Evolutionary conservation across 495 filamentous ascomycete genomes (phyloP).

Genomic region (Penicillium samsonianum): DNA sequence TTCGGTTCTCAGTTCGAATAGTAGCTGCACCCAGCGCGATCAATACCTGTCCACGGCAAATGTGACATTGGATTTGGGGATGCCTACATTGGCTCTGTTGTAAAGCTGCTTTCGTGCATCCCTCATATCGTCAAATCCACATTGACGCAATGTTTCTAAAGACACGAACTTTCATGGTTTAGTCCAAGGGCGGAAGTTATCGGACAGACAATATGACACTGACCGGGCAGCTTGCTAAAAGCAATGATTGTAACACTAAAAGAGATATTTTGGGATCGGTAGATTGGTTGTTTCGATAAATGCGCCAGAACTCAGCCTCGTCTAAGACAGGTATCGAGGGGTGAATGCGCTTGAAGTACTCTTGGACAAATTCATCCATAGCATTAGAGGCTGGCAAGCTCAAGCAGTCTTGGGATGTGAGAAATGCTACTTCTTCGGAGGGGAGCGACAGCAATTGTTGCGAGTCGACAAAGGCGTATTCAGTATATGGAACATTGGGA

Average conservation of each 20-base stretch:
- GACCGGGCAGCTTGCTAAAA: constrained; percentile 51
- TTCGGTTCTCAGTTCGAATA: constrained; percentile 35
- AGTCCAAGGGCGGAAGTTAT: not conserved
- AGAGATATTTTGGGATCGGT: constrained; percentile 37
- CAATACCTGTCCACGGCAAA: not conserved
- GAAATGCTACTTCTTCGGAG: constrained; percentile 45
- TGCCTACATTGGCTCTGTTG: constrained; percentile 40
- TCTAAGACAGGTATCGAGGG: constrained; percentile 49
- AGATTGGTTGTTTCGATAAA: constrained; percentile 24
- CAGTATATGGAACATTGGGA: constrained; percentile 11
- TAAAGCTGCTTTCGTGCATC: constrained; percentile 46
- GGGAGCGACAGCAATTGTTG: constrained; percentile 39
- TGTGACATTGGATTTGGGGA: not conserved
- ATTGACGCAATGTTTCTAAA: constrained; percentile 37
- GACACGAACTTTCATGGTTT: constrained; percentile 38
- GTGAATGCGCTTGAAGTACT: constrained; percentile 52
- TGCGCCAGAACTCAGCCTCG: constrained; percentile 51
- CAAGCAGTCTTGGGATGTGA: constrained; percentile 46
- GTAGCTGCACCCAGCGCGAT: constrained; percentile 14
- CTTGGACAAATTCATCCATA: constrained; percentile 46
- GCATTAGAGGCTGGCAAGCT: constrained; percentile 39
- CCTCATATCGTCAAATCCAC: constrained; percentile 46
- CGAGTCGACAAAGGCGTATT: constrained; percentile 45
- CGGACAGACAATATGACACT: constrained; percentile 15
- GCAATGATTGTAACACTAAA: constrained; percentile 50